A percentile compares a stretch with the other conserved stretches of the same genome.
These are phyloP conservation scores for Gossypium aridum DNA, from an alignment of 441 rosid genomes.

Conservation along the genomic window DNA sequence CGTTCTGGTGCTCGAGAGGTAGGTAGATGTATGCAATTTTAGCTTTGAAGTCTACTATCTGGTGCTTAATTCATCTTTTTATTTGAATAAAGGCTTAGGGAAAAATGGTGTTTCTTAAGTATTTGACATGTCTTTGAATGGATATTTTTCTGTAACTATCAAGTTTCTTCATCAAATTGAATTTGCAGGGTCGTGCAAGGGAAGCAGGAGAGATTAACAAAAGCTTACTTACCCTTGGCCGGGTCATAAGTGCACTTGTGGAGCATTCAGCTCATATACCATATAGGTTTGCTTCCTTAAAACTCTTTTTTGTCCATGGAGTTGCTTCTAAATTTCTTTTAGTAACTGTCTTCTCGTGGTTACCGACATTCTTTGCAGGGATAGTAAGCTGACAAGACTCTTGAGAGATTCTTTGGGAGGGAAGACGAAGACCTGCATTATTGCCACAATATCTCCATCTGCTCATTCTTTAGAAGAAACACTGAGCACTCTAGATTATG, in stretches of 20 bases:
- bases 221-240: slow-evolving; percentile 90
- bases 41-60: background rate
- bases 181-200: slow-evolving; percentile 78
- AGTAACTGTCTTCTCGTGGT: slow-evolving; percentile 6
- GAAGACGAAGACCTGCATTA: slow-evolving; percentile 92
- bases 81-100: background rate
- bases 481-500: slow-evolving; percentile 90
- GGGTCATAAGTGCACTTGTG: slow-evolving; percentile 93
- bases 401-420: slow-evolving; percentile 92
- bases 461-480: slow-evolving; percentile 84
- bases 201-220: slow-evolving; percentile 97
- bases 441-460: slow-evolving; percentile 91
- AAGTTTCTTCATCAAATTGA: slow-evolving; percentile 5
- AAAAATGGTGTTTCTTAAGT: too few relatives aligned
- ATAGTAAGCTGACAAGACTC: slow-evolving; percentile 92
- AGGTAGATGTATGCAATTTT: background rate
- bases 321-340: background rate
- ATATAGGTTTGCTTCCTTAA: slow-evolving; percentile 46
- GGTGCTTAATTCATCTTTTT: background rate
- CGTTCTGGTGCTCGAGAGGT: slow-evolving; percentile 90
- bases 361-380: slow-evolving; percentile 38
- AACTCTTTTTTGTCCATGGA: background rate
- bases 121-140: background rate
- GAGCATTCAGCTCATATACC: slow-evolving; percentile 96
- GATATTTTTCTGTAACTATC: background rate